These are phyloP conservation scores for Euphorbia schlechtendalii DNA, from an alignment of 441 rosid species.

Conservation along the genomic window DNA sequence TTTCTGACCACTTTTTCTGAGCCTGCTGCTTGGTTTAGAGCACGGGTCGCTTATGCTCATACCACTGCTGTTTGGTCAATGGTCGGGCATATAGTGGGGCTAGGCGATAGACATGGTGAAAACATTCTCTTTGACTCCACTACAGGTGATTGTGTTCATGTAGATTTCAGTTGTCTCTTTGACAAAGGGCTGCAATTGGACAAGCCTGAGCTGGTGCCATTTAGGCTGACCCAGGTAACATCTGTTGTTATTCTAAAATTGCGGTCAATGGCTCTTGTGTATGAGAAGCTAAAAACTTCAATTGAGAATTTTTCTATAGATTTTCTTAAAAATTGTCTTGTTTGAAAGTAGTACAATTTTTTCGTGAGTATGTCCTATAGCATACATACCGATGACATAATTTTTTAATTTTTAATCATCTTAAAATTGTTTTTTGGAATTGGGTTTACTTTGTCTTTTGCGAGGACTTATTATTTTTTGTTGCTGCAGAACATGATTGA, in stretches of 20 bases:
- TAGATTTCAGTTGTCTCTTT: slow-evolving; percentile 97
- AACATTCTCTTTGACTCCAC: slow-evolving; percentile 98
- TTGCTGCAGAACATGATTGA: slow-evolving; percentile 87
- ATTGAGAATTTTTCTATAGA: background rate
- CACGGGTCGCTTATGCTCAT: slow-evolving; percentile 95
- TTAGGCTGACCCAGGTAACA: slow-evolving; percentile 93
- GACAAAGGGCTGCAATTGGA: slow-evolving; percentile 97
- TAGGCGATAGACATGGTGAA: slow-evolving; percentile 98
- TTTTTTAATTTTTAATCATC: background rate
- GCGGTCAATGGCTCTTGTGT: background rate
- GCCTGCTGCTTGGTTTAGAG: slow-evolving; percentile 99
- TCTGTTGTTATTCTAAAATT: slow-evolving; percentile 2
- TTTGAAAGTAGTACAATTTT: background rate
- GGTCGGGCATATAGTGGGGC: slow-evolving; percentile 99
- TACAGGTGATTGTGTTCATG: slow-evolving; percentile 97
- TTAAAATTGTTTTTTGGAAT: background rate
- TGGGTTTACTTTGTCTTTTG: background rate
- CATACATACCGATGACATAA: background rate
- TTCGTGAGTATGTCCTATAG: background rate
- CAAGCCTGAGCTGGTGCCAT: slow-evolving; percentile 99
- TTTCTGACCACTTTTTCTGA: slow-evolving; percentile 94
- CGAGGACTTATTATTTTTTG: background rate
- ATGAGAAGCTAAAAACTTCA: background rate
- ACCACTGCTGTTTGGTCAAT: slow-evolving; percentile 99
- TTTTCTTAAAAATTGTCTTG: background rate